A percentile compares a stretch with the other conserved stretches of the same genome.
Conservation (phyloP, 208 protist genomes). For the Trypanosoma lewisi region DNA sequence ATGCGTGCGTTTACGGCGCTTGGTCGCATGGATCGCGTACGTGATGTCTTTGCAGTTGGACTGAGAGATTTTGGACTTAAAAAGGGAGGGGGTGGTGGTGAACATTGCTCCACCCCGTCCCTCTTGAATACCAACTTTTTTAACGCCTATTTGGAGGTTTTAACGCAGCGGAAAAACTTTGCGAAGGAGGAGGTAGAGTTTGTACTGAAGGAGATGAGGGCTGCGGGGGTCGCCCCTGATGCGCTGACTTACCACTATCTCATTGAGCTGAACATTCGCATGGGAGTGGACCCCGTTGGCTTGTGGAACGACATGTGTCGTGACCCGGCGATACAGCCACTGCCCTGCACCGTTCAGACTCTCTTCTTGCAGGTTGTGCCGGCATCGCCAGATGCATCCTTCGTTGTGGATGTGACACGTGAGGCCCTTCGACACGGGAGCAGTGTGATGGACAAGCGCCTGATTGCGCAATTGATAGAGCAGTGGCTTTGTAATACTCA, state of each 20-base stretch:
- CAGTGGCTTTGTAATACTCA: conserved; percentile 41
- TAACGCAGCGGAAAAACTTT: conserved; percentile 65
- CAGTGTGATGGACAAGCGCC: conserved; percentile 61
- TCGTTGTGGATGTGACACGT: conserved; percentile 69
- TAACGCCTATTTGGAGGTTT: conserved; percentile 73
- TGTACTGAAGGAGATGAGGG: conserved; percentile 59
- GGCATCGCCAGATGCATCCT: conserved; percentile 36
- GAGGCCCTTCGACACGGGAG: conserved; percentile 56
- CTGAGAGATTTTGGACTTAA: conserved; percentile 40
- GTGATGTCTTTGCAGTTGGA: conserved; percentile 48
- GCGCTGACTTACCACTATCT: conserved; percentile 83
- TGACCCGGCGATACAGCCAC: conserved; percentile 38
- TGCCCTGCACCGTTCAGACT: conserved; percentile 64
- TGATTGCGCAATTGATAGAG: conserved; percentile 61
- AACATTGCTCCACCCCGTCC: not conserved
- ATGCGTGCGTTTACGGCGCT: conserved; percentile 67
- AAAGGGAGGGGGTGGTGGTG: not conserved
- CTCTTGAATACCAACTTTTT: conserved; percentile 49
- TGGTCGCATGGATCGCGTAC: conserved; percentile 66
- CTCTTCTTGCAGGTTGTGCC: conserved; percentile 71
- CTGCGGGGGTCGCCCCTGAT: conserved; percentile 31
- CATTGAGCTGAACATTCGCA: conserved; percentile 75
- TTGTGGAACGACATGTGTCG: conserved; percentile 71
- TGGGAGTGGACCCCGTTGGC: conserved; percentile 53
- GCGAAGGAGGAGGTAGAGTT: conserved; percentile 53